phyloP scores from a whole-genome alignment of 148 eudicot species.

The Rhododendron simsii region DNA sequence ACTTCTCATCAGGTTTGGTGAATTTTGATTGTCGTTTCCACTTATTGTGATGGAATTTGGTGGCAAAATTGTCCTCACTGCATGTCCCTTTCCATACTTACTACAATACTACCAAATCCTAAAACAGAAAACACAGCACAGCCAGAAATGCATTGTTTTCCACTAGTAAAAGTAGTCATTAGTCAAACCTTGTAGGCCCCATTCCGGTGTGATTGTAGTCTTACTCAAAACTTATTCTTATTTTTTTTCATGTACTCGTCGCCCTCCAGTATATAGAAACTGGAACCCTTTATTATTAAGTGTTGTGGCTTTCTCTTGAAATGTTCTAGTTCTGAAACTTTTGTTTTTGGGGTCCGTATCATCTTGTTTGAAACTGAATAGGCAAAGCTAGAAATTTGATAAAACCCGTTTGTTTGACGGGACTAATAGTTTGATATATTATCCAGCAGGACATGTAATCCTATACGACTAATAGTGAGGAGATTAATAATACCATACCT shows the following conservation, averaged over 20 bases:
- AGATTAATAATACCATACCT: neutral
- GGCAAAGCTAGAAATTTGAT: neutral
- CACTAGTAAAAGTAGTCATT: neutral
- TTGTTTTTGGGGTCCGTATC: neutral
- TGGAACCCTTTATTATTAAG: neutral
- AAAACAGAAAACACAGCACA: neutral
- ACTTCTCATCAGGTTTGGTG: no score
- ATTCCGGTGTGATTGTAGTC: neutral
- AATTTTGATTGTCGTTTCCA: neutral
- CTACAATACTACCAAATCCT: neutral
- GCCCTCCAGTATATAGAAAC: neutral
- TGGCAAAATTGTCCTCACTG: neutral
- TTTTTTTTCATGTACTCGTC: neutral
- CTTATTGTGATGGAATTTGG: neutral
- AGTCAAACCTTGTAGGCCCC: neutral
- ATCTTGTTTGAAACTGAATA: neutral
- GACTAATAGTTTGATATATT: neutral
- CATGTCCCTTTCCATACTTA: neutral
- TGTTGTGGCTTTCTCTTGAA: neutral
- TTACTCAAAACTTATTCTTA: neutral
- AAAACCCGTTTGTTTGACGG: neutral
- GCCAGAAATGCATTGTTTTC: neutral
- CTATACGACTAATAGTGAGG: neutral
- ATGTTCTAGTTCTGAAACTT: neutral
- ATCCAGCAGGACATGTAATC: neutral